These are phyloP conservation scores for Oryza australiensis DNA, from an alignment of 176 grass and related monocot species.

Conservation along the genomic window DNA sequence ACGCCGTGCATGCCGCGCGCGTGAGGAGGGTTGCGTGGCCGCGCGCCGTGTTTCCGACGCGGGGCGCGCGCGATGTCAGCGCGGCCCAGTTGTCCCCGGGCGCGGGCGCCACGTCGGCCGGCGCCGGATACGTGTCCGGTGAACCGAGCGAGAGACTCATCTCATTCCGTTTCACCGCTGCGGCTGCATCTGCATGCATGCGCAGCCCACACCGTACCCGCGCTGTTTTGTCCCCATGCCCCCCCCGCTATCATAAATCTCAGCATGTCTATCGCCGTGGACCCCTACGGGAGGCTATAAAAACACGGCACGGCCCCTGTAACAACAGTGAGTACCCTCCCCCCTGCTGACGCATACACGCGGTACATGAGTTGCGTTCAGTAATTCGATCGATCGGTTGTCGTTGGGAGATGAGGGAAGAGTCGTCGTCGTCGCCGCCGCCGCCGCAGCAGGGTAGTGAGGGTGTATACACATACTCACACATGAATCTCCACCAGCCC, in stretches of 20 bases:
- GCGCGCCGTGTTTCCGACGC: neutral
- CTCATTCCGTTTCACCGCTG: constrained; percentile 32
- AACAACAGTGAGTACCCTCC: constrained; percentile 18
- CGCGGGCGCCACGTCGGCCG: constrained; percentile 28
- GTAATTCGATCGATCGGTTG: neutral
- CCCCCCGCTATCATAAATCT: constrained; percentile 25
- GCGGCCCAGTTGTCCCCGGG: constrained; percentile 21
- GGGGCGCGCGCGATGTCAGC: constrained; percentile 22
- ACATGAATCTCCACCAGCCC: constrained; percentile 26
- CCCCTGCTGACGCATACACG: too few relatives aligned
- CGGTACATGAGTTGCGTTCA: neutral
- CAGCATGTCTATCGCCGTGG: neutral
- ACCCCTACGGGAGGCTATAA: neutral
- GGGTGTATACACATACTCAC: neutral
- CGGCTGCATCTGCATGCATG: neutral
- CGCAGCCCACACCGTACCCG: constrained; percentile 5
- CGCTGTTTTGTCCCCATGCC: constrained; percentile 26
- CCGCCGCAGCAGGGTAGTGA: neutral
- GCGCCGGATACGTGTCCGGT: constrained; percentile 34
- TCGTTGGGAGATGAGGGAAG: neutral
- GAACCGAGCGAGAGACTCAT: neutral
- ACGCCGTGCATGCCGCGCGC: constrained; percentile 18
- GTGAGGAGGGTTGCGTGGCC: neutral
- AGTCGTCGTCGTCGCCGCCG: neutral
- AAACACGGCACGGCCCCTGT: constrained; percentile 32